Base-by-base conservation (phyloP, 176 grass and related monocot species). In the Pharus latifolius region DNA sequence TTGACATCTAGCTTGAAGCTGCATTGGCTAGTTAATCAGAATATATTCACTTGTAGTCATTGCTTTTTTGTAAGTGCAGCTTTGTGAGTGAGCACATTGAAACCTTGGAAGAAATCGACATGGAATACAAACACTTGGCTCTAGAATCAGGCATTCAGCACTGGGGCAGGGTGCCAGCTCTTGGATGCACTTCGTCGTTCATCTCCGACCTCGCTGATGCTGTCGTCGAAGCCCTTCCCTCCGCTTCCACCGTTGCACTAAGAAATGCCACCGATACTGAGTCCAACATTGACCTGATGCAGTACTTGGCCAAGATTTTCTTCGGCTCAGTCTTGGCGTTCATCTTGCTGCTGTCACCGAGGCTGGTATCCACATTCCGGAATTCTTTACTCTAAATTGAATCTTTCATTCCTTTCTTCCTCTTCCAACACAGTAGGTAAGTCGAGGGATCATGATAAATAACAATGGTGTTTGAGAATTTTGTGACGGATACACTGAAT, bases 61-160 rank as follows among this genome's bases (percentile, higher is more conserved):
- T 12, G 16, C 30, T 78, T 12, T n/a, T 44, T 53, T 19, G 31
- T 60, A 8, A 76, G 31, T 75, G 17, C 66, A 98, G 95, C 45
- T 98, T 99, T 60, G 90, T 99, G 63, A 99, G 95, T 0, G 95
- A 99, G 84, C 90, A 99, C 81, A 99, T 99, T 14, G 95, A 99
- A 62, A 99, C 95, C 35, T 47, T 99, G 42, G 95, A 99, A 70
- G 95, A 99, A 76, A 99, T 99, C 0, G 90, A 99, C 68, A 99
- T 99, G 95, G 95, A 99, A 79, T 99, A 99, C 84, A 99, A 69
- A 70, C 78, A 94, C n/a, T 82, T 91, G 73, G 95, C 90, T 70
- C 75, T 98, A 18, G 81, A 94, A 60, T 98, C 95, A 1, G 95
- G 90, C 41, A 94, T 99, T 9, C 24, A 94, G 75, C 91, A 99